Conservation (phyloP, 2,329 filamentous ascomycete species). For the Lachnellula hyalina region DNA sequence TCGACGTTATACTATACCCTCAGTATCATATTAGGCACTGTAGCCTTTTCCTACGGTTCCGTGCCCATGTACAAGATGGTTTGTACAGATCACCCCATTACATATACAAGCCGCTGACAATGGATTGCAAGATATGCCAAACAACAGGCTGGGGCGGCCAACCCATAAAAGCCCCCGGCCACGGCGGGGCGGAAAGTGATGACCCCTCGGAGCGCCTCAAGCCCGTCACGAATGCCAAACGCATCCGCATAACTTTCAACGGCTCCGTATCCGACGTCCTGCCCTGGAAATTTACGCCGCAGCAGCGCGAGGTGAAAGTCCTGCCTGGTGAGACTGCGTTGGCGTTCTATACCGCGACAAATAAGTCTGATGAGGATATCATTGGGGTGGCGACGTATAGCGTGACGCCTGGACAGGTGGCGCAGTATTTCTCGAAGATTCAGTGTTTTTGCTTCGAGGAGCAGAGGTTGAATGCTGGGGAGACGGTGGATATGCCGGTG, state of each 20-base stretch:
- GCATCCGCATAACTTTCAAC: slow-evolving; percentile 93
- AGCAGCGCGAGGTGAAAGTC: slow-evolving; percentile 94
- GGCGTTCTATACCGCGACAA: slow-evolving; percentile 96
- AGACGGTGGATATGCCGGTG: slow-evolving; percentile 98
- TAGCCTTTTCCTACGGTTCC: slow-evolving; percentile 75
- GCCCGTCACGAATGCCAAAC: slow-evolving; percentile 74
- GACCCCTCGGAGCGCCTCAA: slow-evolving; percentile 73
- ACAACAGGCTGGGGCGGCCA: slow-evolving; percentile 90
- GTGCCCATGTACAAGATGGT: slow-evolving; percentile 88
- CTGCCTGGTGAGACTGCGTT: slow-evolving; percentile 93
- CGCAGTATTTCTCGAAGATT: slow-evolving; percentile 98
- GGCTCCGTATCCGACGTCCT: slow-evolving; percentile 91
- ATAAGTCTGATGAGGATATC: slow-evolving; percentile 84
- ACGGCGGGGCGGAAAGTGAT: slow-evolving; percentile 48
- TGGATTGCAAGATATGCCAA: slow-evolving; percentile 61
- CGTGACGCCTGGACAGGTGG: slow-evolving; percentile 91
- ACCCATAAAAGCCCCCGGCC: slow-evolving; percentile 74
- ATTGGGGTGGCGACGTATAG: slow-evolving; percentile 98
- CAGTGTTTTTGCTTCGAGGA: slow-evolving; percentile 99
- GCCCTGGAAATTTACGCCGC: slow-evolving; percentile 95
- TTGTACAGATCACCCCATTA: slow-evolving; percentile 17
- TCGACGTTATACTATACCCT: slow-evolving; percentile 69
- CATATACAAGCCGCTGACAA: slow-evolving; percentile 1
- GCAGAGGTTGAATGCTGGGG: slow-evolving; percentile 87
- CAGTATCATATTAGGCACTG: slow-evolving; percentile 72